Base-by-base conservation (phyloP, 257 asterid species). In the Nicotiana noctiflora region DNA sequence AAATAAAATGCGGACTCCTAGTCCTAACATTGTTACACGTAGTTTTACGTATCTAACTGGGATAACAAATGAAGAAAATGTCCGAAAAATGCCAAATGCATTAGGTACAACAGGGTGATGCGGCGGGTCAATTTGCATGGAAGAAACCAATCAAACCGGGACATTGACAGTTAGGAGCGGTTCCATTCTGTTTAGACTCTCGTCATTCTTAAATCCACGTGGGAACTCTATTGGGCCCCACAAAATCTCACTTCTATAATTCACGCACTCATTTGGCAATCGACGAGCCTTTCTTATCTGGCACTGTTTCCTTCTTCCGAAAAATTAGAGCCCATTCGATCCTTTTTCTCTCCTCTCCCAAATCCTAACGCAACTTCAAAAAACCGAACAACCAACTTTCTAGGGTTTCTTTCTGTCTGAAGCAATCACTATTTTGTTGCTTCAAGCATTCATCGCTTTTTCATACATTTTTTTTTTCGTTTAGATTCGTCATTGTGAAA, bases 91-190 rank as follows among this genome's bases (percentile, higher is more conserved):
- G 13, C 8, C n/a, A 8, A 25, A 62, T 12, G 79, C 79, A 49
- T 7, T 74, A 49, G 62, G 62, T 49, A 74, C 79, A 8, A 49
- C 61, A 74, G 15, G 5, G 23, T 49, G 0, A 0, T 74, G 62
- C 79, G 52, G 19, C 61, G 61, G 44, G 0, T 74, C 10, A 74
- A 14, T 74, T 2, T 49, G 78, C 78, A 72, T 44, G 40, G 46
- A 23, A 72, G 49, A 21, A 13, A 4, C 25, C 37, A 62, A 10
- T 3, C 11, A 25, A n/a, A 40, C 56, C 60, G 60, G 70, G 75
- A 66, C 5, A 59, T 63, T 61, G 84, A 70, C 88, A 81, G 88
- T 83, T 85, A 77, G 29, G 68, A 70, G 62, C 84, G 83, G 88
- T 82, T 85, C 74, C 57, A 72, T 72, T 46, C 59, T 32, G 77